Base-by-base conservation (phyloP, 2,329 filamentous ascomycete species). In the Colletotrichum liaoningense region DNA sequence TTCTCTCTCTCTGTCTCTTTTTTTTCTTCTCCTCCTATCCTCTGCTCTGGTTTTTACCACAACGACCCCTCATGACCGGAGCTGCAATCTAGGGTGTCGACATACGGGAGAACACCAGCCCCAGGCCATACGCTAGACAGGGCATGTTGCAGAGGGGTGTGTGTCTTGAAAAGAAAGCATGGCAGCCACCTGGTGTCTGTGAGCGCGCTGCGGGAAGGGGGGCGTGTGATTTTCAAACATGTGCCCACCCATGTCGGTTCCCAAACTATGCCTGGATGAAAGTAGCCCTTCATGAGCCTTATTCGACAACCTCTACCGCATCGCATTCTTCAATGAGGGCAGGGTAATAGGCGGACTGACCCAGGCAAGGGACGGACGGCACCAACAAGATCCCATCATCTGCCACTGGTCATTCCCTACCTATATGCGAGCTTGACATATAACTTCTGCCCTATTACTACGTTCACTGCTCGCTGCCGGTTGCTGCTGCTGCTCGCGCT, bases 241-340 rank as follows among this genome's bases (percentile, higher is more conserved):
- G 63, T 58, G 69, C 62, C 58, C 28, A 73, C 56, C 69, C 69
- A 73, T 74, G 72, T 69, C 67, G 63, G 64, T 74, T 74, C 59
- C 69, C 69, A 74, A 73, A 73, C 72, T 59, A 74, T 69, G 64
- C 64, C 63, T 65, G 52, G 59, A 38, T 55, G 42, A 60, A 73
- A 71, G 73, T 73, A 60, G 46, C 57, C 63, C 70, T 73, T 63
- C 30, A 59, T 73, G 73, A 69, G 72, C 72, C 69, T 69, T 69
- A 69, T 69, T 74, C 69, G 69, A 63, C 73, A 65, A 67, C 65
- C 68, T 67, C 68, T 63, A 72, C 71, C 71, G 67, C 71, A 72
- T 67, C 71, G 68, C 71, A 74, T 74, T 74, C 71, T 74, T 74
- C 71, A 74, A 74, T 72, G 68, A 74, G 71, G 68, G 62, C 67